Conservation (phyloP, 169 alveolate species). For the Theileria sp. region DNA sequence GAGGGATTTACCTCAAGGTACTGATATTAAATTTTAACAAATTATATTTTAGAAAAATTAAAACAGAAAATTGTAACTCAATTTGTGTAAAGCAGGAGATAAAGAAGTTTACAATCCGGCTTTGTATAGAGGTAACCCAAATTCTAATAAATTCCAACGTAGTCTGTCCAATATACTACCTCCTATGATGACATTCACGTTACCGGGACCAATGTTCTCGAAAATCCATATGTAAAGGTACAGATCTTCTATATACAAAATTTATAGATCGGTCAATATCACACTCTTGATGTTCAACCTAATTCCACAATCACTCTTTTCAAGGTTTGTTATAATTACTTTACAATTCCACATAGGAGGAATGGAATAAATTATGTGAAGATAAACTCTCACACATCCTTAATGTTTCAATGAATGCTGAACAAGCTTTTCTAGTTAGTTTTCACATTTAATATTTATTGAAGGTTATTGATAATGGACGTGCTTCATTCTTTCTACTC, state of each 20-base stretch:
- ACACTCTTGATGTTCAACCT: constrained; percentile 68
- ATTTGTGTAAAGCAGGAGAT: constrained; percentile 50
- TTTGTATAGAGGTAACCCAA: constrained; percentile 38
- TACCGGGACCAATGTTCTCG: constrained; percentile 69
- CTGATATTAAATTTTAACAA: not conserved
- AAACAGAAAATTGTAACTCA: constrained; percentile 28
- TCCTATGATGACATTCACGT: constrained; percentile 66
- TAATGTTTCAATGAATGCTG: constrained; percentile 33
- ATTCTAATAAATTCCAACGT: not conserved
- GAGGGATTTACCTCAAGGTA: constrained; percentile 67
- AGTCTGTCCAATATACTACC: constrained; percentile 66
- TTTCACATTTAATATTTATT: not conserved
- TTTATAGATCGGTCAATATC: constrained; percentile 73
- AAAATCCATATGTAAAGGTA: constrained; percentile 57
- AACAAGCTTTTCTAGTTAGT: constrained; percentile 52
- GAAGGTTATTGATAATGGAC: constrained; percentile 44
- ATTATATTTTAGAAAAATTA: constrained; percentile 36
- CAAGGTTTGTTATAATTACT: constrained; percentile 55
- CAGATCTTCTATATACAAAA: not conserved
- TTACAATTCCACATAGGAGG: constrained; percentile 32
- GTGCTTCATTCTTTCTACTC: constrained; percentile 37
- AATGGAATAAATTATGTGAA: constrained; percentile 44
- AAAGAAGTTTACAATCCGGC: constrained; percentile 57
- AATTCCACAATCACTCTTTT: constrained; percentile 66
- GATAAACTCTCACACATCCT: constrained; percentile 34